A percentile compares a stretch with the other conserved stretches of the same genome.
These are phyloP conservation scores for Pelargonium myrrhifolium DNA, from an alignment of 441 rosid species.

Conservation along the genomic window DNA sequence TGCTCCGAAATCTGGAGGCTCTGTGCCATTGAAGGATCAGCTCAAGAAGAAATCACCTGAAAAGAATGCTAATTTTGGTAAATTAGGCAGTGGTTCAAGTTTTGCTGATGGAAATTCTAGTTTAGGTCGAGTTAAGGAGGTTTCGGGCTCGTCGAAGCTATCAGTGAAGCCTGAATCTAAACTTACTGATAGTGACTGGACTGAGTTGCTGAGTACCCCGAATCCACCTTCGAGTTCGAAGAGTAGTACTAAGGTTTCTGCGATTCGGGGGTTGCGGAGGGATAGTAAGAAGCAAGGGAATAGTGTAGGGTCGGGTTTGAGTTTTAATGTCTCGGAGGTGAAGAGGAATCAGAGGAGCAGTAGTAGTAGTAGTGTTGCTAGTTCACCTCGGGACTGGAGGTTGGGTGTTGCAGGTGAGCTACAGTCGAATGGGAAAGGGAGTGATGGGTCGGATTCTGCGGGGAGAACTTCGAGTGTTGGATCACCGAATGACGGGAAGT, in stretches of 20 bases:
- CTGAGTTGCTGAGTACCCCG: conserved; percentile 63
- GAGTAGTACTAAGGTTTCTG: conserved; percentile 34
- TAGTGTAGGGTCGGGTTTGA: conserved; percentile 19
- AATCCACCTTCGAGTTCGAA: conserved; percentile 26
- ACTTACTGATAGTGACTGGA: conserved; percentile 82
- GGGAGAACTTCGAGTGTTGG: conserved; percentile 42
- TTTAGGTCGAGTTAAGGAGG: conserved; percentile 30
- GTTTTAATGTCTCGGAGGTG: conserved; percentile 30
- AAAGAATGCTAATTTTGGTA: conserved; percentile 35
- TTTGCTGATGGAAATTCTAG: conserved; percentile 12
- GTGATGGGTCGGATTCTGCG: conserved; percentile 33
- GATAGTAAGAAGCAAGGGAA: conserved; percentile 42
- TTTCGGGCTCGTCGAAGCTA: conserved; percentile 20
- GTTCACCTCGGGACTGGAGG: conserved; percentile 23
- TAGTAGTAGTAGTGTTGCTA: conserved; percentile 24
- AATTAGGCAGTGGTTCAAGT: conserved; percentile 36
- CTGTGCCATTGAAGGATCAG: conserved; percentile 77
- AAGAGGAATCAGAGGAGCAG: conserved; percentile 38
- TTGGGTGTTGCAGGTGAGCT: conserved; percentile 21
- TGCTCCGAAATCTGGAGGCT: conserved; percentile 38
- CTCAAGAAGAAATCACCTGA: conserved; percentile 50
- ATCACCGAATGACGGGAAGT: conserved; percentile 33
- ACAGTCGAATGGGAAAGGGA: conserved; percentile 41
- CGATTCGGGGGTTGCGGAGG: conserved; percentile 39
- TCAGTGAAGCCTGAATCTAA: conserved; percentile 33